Percentiles rank a stretch among this genome's conserved stretches.
These are phyloP conservation scores for Crithidia mellificae DNA, from an alignment of 208 protist genomes.

Conservation along the genomic window DNA sequence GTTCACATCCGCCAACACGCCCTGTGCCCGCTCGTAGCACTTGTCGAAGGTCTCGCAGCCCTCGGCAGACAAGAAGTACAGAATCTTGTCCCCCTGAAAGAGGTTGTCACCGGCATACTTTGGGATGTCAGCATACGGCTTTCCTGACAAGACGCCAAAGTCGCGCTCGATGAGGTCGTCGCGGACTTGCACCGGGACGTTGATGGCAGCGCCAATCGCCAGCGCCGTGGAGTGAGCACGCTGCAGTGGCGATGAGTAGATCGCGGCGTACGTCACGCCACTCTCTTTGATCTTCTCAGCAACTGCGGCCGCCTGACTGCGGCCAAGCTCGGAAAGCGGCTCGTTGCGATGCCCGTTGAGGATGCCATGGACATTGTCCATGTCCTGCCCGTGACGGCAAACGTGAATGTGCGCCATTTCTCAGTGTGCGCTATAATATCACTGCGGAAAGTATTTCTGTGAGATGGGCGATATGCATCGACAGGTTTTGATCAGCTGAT, in stretches of 20 bases:
- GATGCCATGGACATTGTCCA: conserved; percentile 79
- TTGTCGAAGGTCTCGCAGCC: conserved; percentile 80
- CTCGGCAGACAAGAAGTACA: conserved; percentile 82
- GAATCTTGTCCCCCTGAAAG: conserved; percentile 76
- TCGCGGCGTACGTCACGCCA: conserved; percentile 51
- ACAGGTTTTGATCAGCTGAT: too few species aligned
- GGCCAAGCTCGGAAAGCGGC: conserved; percentile 72
- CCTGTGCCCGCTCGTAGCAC: conserved; percentile 63
- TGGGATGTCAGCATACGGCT: conserved; percentile 70
- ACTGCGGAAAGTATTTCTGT: too few species aligned
- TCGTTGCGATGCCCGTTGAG: conserved; percentile 88
- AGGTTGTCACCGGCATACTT: conserved; percentile 70
- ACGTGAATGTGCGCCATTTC: conserved; percentile 77
- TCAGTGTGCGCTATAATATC: too few species aligned
- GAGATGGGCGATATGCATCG: too few species aligned
- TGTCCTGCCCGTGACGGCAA: conserved; percentile 89
- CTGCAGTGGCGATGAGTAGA: conserved; percentile 80
- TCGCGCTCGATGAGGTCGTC: conserved; percentile 85
- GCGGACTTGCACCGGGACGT: conserved; percentile 45
- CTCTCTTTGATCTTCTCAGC: conserved; percentile 53
- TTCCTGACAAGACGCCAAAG: conserved; percentile 84
- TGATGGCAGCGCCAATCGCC: conserved; percentile 48
- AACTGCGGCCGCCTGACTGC: conserved; percentile 59
- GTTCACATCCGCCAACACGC: conserved; percentile 67
- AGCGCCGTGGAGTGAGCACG: conserved; percentile 71